A percentile compares a stretch with the other conserved stretches of the same genome.
These are phyloP conservation scores for Penicillium daleae DNA, from an alignment of 495 filamentous ascomycete species.

Conservation along the genomic window DNA sequence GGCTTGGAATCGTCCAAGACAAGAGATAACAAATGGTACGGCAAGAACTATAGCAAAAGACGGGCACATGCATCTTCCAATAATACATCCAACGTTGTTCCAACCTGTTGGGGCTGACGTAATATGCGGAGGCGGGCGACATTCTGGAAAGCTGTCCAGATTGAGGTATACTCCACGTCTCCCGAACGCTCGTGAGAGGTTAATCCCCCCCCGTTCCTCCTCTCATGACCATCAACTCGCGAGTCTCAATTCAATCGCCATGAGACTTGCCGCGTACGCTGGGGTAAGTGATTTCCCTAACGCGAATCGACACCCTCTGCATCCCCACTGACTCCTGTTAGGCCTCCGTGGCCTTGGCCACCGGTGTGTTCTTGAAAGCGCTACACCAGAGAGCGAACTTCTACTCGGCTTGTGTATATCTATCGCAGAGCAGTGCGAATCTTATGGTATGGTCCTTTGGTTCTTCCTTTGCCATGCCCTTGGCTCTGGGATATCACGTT, in stretches of 20 bases:
- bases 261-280: conserved; percentile 58
- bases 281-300: conserved; percentile 45
- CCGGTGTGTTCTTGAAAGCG: conserved; percentile 81
- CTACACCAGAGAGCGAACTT: conserved; percentile 96
- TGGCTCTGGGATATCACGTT: conserved; percentile 4
- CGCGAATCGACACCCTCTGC: background rate
- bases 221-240: conserved; percentile 39
- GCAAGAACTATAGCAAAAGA: background rate
- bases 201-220: conserved; percentile 22
- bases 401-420: conserved; percentile 94
- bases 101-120: conserved; percentile 42
- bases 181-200: conserved; percentile 28
- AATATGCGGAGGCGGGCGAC: conserved; percentile 35
- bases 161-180: conserved; percentile 26
- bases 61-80: too few relatives aligned
- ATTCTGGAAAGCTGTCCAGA: conserved; percentile 49
- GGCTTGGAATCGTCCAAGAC: too few relatives aligned
- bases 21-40: too few relatives aligned
- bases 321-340: conserved; percentile 38
- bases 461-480: background rate
- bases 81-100: too few relatives aligned
- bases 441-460: conserved; percentile 67
- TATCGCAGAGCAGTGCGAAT: conserved; percentile 93
- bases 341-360: conserved; percentile 78
- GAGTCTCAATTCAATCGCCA: conserved; percentile 35